Evolutionary conservation across 179 eudicot genomes (phyloP), one percentile per base, ranked within the genome.

Genomic region (Nepenthes alata): DNA sequence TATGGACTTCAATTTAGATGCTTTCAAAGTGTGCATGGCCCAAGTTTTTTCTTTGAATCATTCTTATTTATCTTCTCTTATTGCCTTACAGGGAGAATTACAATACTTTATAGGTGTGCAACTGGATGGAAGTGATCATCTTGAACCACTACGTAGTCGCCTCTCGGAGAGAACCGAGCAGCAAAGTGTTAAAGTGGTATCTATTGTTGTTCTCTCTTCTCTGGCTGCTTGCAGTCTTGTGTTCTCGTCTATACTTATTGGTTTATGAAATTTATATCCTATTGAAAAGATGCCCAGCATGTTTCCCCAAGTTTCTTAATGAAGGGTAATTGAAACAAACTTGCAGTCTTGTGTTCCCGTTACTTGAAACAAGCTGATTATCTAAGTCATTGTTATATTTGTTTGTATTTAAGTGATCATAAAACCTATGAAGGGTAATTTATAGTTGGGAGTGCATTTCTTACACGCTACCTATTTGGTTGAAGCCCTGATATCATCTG

Each of bases 81-180:
- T 44, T 66, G 38, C 41, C 68, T 59, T 67, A 15, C 50, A 79
- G 83, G 83, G 83, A 51, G 83, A 79, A 60, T 47, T 79, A 61
- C 83, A 79, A 61, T 79, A 79, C 75, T 79, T 79, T 57, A 79
- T 79, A 51, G 83, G 83, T 16, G 83, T 79, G 64, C 83, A 79
- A 44, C 66, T 79, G 55, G 83, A 79, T 62, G 83, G 83, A 64
- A 79, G 83, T 58, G 83, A 70, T 70, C 80, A 75, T 62, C 34
- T 79, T 63, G 83, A 79, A 67, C 83, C 83, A 47, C 72, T 79
- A 53, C 75, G 73, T 64, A 79, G 67, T 62, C 76, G 83, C 52
- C 65, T 79, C 53, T 79, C 83, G 2, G 83, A 75, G 68, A 63
- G 52, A 75, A 59, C 80, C 38, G 83, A 79, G 71, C 60, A 35